Percentiles rank a stretch among this genome's conserved stretches.
Evolutionary conservation across 129 eudicot genomes (phyloP).

Genomic region (Lonicera japonica): DNA sequence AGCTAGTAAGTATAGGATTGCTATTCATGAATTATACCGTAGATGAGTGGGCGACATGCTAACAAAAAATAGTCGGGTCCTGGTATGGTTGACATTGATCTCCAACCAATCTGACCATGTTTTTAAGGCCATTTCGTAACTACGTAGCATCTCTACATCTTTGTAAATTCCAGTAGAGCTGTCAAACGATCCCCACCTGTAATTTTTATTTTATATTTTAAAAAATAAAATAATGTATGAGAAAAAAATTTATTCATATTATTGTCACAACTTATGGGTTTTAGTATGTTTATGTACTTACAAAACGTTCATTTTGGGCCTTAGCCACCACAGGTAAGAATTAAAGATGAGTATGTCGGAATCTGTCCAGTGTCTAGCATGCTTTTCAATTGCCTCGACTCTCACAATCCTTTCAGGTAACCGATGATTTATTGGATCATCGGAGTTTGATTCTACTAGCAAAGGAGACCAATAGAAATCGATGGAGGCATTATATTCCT

Average conservation of each 20-base stretch:
- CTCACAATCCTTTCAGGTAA: conserved; percentile 27
- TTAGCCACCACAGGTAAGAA: conserved; percentile 61
- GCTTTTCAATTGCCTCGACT: conserved; percentile 37
- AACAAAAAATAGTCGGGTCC: conserved; percentile 38
- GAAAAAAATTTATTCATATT: background rate
- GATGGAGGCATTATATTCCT: conserved; percentile 65
- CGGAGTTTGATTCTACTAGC: conserved; percentile 60
- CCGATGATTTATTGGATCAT: conserved; percentile 41
- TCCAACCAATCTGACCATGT: conserved; percentile 58
- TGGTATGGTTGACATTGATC: conserved; percentile 21
- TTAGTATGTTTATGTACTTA: conserved; percentile 1
- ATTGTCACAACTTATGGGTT: background rate
- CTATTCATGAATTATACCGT: conserved; percentile 29
- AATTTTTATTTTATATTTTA: background rate
- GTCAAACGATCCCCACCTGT: conserved; percentile 16
- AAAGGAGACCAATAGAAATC: conserved; percentile 78
- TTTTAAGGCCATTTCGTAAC: conserved; percentile 40
- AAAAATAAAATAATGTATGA: background rate
- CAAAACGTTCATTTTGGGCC: conserved; percentile 19
- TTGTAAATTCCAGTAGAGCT: conserved; percentile 21
- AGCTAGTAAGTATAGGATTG: too few species aligned
- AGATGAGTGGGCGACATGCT: conserved; percentile 35
- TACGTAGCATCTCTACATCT: conserved; percentile 19
- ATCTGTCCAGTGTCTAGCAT: conserved; percentile 56
- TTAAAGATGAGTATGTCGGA: conserved; percentile 58